Base-by-base conservation (phyloP, 495 filamentous ascomycete species). In the Pyrenopolyporus hunteri region DNA sequence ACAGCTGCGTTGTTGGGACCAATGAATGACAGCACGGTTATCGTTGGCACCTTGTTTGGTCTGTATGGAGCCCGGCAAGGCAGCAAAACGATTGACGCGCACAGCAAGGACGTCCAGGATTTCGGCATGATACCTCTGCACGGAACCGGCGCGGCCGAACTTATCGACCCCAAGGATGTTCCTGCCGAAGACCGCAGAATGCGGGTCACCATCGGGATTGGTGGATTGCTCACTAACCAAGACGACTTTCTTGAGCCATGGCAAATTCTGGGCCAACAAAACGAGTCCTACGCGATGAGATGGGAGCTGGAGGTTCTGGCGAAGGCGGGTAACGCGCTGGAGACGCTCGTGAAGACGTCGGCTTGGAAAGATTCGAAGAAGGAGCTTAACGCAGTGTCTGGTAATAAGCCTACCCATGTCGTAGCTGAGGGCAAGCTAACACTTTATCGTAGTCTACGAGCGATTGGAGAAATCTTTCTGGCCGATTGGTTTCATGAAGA, bases 41-140 rank as follows among this genome's bases (percentile, higher is more conserved):
- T 91, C 35, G 88, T 96, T 14, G 93, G 92, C 4, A 83, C 87
- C 43, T 73, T 98, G 9, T 96, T 98, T 66, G 93, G 93, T 25
- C 89, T 92, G 6, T 96, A 94, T 69, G 92, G 92, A 19, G 90
- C 86, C 9, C 82, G 88, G 10, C 92, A 94, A 85, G 89, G 88
- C 1, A 87, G 88, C 25, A 84, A 90, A 69, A 89, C 92, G 85
- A 89, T 97, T 83, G 91, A 93, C 58, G 81, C 86, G 36, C 94
- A 96, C 73, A 87, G 90, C 13, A 86, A 84, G 50, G 92, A 97
- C 57, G 87, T 97, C 10, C 82, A 88, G 43, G 92, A 97, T 71
- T 96, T 97, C 71, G 91, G 85, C 4, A 93, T 98, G 64, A 70
- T 97, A 11, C 91, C 92, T 1, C 75, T 95, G 32, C 83, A 84